Evolutionary conservation across 148 eudicot species (phyloP), one percentile per base, ranked within the genome.

Genomic region (Rhododendron ovatum): DNA sequence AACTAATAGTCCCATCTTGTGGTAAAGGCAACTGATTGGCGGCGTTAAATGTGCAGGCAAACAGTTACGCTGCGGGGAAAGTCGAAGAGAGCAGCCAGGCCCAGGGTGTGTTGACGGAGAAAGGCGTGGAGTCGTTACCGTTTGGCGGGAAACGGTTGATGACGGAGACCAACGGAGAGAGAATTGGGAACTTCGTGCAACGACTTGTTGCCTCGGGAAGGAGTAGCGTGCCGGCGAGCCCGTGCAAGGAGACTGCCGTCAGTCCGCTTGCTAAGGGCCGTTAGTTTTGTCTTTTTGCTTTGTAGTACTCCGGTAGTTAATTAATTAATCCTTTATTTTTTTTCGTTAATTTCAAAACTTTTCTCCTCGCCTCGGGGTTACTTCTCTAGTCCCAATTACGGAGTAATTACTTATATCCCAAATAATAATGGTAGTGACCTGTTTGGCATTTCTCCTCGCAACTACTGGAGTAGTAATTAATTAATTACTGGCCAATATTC

Each of bases 61-160:
- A 93, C 87, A 89, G 92, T 13, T 84, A 78, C 39, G 51, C 15
- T 5, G 50, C 50, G 0, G 89, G 85, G 14, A 87, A 82, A 37
- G 86, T 79, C 30, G 91, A 61, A 43, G 30, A 43, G 41, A 86
- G 43, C 47, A 59, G 50, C 50, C 50, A 9, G 50, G 45, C 74
- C 83, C 91, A 90, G 80, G 90, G 84, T 13, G 92, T 93, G 76
- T 65, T 95, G 86, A 92, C 82, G 55, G 95, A 93, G 87, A 91
- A 89, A 83, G 96, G 93, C 1, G 92, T 97, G 5, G 99, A 97
- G 84, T 90, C 99, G 15, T 35, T 97, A 69, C 94, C 98, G 53
- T 97, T 97, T 83, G 98, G 99, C 80, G 99, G 96, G 24, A 97
- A 97, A 81, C 93, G 96, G 82, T 80, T 97, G 63, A 82, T 95